phyloP scores from a whole-genome alignment of 2,329 filamentous ascomycete genomes.

The Fusarium nygamai region DNA sequence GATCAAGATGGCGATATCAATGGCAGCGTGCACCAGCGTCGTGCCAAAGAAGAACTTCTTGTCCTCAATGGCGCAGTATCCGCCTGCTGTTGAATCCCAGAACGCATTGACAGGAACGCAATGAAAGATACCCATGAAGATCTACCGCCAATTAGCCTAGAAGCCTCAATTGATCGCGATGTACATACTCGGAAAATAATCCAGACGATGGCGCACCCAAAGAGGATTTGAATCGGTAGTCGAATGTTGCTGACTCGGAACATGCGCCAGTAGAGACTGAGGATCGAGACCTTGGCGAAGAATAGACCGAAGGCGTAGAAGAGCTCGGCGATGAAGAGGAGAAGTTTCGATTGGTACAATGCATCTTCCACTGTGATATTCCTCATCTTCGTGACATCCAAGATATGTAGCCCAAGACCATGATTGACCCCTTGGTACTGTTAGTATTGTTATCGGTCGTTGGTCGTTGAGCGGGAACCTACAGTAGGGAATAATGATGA shows the following conservation, averaged over 20 bases:
- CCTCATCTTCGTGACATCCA: not conserved
- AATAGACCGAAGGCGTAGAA: slow-evolving; percentile 44
- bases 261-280: slow-evolving; percentile 47
- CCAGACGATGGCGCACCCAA: slow-evolving; percentile 41
- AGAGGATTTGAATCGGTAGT: slow-evolving; percentile 42
- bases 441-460: not conserved
- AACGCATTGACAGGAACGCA: slow-evolving; percentile 31
- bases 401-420: slow-evolving; percentile 31
- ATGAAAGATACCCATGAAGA: slow-evolving; percentile 33
- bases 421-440: slow-evolving; percentile 14
- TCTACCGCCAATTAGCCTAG: not conserved
- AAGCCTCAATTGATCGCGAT: rapidly evolving
- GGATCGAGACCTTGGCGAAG: slow-evolving; percentile 43
- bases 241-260: slow-evolving; percentile 40
- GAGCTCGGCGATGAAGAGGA: slow-evolving; percentile 40
- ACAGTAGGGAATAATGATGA: slow-evolving; percentile 32
- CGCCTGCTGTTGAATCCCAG: slow-evolving; percentile 15
- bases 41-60: slow-evolving; percentile 49
- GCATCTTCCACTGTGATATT: not conserved
- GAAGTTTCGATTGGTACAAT: not conserved
- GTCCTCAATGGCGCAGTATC: slow-evolving; percentile 36
- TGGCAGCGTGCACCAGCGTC: slow-evolving; percentile 42
- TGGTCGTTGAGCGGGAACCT: not conserved
- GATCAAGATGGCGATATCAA: slow-evolving; percentile 46
- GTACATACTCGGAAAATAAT: slow-evolving; percentile 40